phyloP scores from a whole-genome alignment of 2,329 filamentous ascomycete genomes.

The Clonostachys rhizophaga region DNA sequence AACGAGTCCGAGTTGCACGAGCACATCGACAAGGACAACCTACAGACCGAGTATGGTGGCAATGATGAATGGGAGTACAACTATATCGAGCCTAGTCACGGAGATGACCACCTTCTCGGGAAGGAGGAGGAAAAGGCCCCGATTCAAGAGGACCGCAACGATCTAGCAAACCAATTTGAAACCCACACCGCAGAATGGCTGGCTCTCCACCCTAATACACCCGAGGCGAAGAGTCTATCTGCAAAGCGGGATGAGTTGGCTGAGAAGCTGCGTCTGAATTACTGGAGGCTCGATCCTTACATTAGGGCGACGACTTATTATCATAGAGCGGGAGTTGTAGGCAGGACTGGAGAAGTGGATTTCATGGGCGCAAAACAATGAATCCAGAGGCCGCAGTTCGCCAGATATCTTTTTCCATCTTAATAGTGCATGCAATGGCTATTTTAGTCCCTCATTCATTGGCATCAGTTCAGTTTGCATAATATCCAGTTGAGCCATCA shows the following conservation, averaged over 20 bases:
- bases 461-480: no score
- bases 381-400: neutral
- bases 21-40: constrained; percentile 54
- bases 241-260: constrained; percentile 32
- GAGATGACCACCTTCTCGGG: constrained; percentile 46
- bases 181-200: constrained; percentile 57
- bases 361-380: constrained; percentile 1
- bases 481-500: no score
- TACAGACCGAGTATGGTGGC: constrained; percentile 59
- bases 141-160: constrained; percentile 31
- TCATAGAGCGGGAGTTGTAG: constrained; percentile 2
- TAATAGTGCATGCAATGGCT: no score
- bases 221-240: constrained; percentile 2
- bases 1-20: constrained; percentile 55
- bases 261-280: constrained; percentile 50
- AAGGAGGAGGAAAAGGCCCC: constrained; percentile 29
- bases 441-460: no score
- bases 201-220: constrained; percentile 21
- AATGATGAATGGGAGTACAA: constrained; percentile 63
- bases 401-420: neutral
- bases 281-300: constrained; percentile 69
- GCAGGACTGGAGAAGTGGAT: constrained; percentile 1
- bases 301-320: constrained; percentile 22
- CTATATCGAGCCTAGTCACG: constrained; percentile 54
- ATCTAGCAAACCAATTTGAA: constrained; percentile 52